Conservation (phyloP, 495 filamentous ascomycete species). For the Neurospora sp. region DNA sequence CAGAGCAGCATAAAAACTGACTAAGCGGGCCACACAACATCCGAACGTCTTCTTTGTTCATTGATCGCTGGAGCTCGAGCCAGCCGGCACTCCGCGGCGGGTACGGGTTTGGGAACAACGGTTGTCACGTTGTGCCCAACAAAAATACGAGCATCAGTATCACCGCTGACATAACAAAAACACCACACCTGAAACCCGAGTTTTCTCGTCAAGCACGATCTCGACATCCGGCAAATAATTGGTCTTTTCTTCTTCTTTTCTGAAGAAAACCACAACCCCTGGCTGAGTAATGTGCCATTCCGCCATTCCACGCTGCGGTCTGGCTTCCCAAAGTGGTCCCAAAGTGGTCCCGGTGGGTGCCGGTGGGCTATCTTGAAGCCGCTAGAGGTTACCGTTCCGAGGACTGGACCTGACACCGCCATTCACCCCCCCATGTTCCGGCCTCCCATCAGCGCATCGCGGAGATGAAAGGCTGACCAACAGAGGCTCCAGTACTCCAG, state of each 20-base stretch:
- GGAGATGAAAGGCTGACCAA: neutral
- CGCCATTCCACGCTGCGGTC: neutral
- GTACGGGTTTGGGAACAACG: neutral
- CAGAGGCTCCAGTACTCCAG: neutral
- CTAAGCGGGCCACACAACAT: neutral
- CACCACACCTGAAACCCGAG: neutral
- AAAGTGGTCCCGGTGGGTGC: neutral
- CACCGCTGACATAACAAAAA: neutral
- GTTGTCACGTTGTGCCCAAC: neutral
- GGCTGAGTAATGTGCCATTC: neutral
- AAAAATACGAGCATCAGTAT: neutral
- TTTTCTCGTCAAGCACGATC: neutral
- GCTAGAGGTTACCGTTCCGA: neutral
- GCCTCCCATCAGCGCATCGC: neutral
- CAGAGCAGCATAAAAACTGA: neutral
- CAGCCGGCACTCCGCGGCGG: neutral
- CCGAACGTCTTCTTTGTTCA: neutral
- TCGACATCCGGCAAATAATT: neutral
- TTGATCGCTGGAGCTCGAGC: neutral
- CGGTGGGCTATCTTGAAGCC: neutral
- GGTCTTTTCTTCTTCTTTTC: neutral
- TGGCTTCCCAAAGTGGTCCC: neutral
- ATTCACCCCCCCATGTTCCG: neutral
- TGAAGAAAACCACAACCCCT: neutral
- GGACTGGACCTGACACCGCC: neutral